phyloP scores from a whole-genome alignment of 1,284 basidiomycete species.

The Puccinia polysora region DNA sequence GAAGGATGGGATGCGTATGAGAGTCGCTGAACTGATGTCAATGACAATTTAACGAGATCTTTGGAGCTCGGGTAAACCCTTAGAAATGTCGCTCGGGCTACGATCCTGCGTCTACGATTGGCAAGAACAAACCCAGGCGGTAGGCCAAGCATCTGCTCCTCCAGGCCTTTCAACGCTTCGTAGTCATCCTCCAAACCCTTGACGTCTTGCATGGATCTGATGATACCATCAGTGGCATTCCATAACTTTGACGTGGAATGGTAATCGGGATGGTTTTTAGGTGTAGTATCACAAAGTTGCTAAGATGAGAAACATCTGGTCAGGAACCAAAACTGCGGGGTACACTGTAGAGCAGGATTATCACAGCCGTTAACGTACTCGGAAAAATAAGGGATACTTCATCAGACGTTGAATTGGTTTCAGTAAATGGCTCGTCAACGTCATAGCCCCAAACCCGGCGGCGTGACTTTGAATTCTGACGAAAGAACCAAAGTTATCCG shows the following conservation, averaged over 20 bases:
- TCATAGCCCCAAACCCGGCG: slow-evolving; percentile 58
- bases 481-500: slow-evolving; percentile 75
- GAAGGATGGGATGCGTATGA: neutral
- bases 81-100: slow-evolving; percentile 63
- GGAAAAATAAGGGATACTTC: slow-evolving; percentile 68
- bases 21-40: neutral
- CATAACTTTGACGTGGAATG: slow-evolving; percentile 64
- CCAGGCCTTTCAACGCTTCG: slow-evolving; percentile 59
- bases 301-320: slow-evolving; percentile 48
- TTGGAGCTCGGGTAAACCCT: slow-evolving; percentile 52
- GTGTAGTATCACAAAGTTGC: slow-evolving; percentile 65
- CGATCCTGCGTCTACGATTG: slow-evolving; percentile 66
- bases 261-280: slow-evolving; percentile 66
- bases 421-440: slow-evolving; percentile 64
- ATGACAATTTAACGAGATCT: slow-evolving; percentile 44
- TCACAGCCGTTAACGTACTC: slow-evolving; percentile 58
- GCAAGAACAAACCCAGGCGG: slow-evolving; percentile 60
- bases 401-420: slow-evolving; percentile 70
- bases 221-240: slow-evolving; percentile 63
- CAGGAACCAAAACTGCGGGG: neutral
- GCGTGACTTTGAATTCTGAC: slow-evolving; percentile 64
- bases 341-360: neutral
- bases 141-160: slow-evolving; percentile 60
- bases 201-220: slow-evolving; percentile 74
- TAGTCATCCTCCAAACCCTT: slow-evolving; percentile 81